Evolutionary conservation across 306 rosid species (phyloP).

Genomic region (Sphenostylis stenocarpa): DNA sequence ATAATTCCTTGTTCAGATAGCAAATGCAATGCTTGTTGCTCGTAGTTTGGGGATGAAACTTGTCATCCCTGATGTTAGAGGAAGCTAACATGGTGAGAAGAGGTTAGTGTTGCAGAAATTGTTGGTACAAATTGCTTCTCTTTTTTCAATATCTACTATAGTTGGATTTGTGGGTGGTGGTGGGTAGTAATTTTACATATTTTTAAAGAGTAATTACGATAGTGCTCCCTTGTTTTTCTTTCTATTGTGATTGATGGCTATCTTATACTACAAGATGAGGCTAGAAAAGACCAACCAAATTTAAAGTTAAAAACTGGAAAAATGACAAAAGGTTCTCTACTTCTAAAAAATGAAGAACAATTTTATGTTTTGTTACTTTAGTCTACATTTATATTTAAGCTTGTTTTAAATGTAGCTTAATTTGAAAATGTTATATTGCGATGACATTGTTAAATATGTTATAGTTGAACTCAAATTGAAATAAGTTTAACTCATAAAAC

Average conservation of each 20-base stretch:
- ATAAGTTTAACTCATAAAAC: neutral
- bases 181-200: neutral
- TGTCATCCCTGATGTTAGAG: constrained; percentile 91
- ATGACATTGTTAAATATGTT: constrained; percentile 9
- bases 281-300: neutral
- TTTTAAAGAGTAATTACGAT: neutral
- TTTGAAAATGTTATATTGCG: constrained; percentile 22
- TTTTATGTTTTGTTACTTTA: neutral
- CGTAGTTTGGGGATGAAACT: constrained; percentile 90
- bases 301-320: neutral
- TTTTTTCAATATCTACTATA: neutral
- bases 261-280: neutral
- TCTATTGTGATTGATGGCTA: neutral
- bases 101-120: constrained; percentile 54
- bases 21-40: constrained; percentile 91
- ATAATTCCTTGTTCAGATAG: constrained; percentile 53
- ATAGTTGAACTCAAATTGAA: neutral
- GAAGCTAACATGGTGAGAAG: constrained; percentile 90
- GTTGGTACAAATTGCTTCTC: neutral
- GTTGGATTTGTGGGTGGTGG: neutral
- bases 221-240: neutral
- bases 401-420: neutral
- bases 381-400: neutral
- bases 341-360: neutral
- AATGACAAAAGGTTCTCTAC: neutral